Base-by-base conservation (phyloP, 1,284 basidiomycete genomes). In the Chalciporus sp. region DNA sequence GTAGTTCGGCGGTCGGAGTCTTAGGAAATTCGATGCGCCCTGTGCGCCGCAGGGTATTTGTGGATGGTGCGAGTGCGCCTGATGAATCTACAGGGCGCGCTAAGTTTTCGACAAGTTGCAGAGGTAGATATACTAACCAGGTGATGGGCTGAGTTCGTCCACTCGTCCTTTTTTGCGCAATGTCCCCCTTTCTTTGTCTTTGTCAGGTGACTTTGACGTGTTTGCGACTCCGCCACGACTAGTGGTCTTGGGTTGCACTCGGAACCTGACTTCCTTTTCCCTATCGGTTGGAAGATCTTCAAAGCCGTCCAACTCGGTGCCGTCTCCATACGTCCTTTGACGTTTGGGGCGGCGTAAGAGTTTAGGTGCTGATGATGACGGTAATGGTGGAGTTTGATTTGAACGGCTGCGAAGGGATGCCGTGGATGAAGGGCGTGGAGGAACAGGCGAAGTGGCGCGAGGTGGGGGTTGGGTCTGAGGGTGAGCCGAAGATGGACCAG, bases 251-350 rank as follows among this genome's bases (percentile, higher is more conserved):
- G 90, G 86, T 58, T 84, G 81, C 20, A 90, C 82, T 54, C 83
- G 80, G 67, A 78, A 92, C 51, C 75, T 79, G 39, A 82, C 79
- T 69, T 94, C 92, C 65, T 87, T 86, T 57, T 94, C 90, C 51
- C 88, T 79, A 67, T 95, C 89, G 16, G 90, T 91, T 7, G 88
- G 88, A 41, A 98, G 78, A 71, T 98, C 95, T 35, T 96, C 95
- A 58, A 98, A 85, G 1, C 72, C 86, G 64, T 98, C 95, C 45
- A 98, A 77, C 73, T 98, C 95, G 8, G 92, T 94, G 7, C 95
- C 95, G 69, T 97, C 94, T 3, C 95, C 94, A 69, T 91, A 98
- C 16, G 82, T 79, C 54, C 84, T 79, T 53, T 76, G 76, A 47
- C 86, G 83, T 66, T 89, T 90, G 2, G 92, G 90, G 62, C 85